These are phyloP conservation scores for Scedosporium boydii DNA, from an alignment of 2,329 filamentous ascomycete genomes.

Conservation along the genomic window DNA sequence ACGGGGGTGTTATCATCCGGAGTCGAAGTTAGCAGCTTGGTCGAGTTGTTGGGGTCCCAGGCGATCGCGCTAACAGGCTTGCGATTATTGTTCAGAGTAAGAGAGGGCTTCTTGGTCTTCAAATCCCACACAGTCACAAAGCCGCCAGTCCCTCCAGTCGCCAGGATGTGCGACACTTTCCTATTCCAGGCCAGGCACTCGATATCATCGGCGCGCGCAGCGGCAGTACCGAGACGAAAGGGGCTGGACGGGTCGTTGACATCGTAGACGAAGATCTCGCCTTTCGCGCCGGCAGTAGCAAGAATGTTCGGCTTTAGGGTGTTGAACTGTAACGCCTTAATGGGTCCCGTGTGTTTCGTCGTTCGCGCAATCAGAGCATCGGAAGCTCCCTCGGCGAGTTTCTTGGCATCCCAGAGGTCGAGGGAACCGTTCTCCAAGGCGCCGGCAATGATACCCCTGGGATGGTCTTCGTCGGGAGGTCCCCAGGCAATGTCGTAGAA, in stretches of 20 bases:
- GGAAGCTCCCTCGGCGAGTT: constrained; percentile 45
- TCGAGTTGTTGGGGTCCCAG: constrained; percentile 94
- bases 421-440: constrained; percentile 90
- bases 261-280: constrained; percentile 93
- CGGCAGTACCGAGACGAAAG: constrained; percentile 78
- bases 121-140: constrained; percentile 98
- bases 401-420: constrained; percentile 84
- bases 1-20: constrained; percentile 81
- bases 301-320: constrained; percentile 83
- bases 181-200: constrained; percentile 98
- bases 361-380: constrained; percentile 81
- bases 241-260: constrained; percentile 81
- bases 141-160: constrained; percentile 83
- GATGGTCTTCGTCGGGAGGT: constrained; percentile 65
- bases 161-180: constrained; percentile 92
- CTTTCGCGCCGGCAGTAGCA: constrained; percentile 86
- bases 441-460: constrained; percentile 84
- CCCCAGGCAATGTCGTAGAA: constrained; percentile 98
- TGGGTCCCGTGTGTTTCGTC: constrained; percentile 81
- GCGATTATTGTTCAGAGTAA: constrained; percentile 90
- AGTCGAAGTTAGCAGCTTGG: constrained; percentile 86
- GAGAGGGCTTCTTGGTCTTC: constrained; percentile 93
- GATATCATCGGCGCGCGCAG: constrained; percentile 86
- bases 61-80: constrained; percentile 93
- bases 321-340: constrained; percentile 96